Conservation (phyloP, 805 yeast species). For the Maudiozyma serrabonitensis region DNA sequence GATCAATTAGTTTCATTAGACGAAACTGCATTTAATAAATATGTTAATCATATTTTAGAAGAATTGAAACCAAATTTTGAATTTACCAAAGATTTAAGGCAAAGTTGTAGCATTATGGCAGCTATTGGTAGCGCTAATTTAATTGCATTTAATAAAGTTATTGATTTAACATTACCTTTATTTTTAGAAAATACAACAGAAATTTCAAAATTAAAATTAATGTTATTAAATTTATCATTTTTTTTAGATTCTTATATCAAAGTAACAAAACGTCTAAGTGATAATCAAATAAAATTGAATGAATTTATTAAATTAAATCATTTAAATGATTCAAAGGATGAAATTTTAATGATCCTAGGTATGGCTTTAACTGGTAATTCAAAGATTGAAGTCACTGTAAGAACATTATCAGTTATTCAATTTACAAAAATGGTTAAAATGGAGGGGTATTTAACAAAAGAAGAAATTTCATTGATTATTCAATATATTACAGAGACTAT, state of each 20-base stretch:
- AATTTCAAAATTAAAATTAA: slow-evolving; percentile 47
- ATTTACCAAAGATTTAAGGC: slow-evolving; percentile 47
- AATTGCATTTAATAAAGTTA: slow-evolving; percentile 38
- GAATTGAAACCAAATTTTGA: slow-evolving; percentile 48
- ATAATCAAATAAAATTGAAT: neutral
- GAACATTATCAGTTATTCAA: slow-evolving; percentile 57
- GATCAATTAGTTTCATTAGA: slow-evolving; percentile 26
- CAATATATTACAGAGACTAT: slow-evolving; percentile 58
- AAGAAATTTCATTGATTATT: slow-evolving; percentile 53
- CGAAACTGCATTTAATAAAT: slow-evolving; percentile 30
- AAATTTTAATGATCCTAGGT: slow-evolving; percentile 56
- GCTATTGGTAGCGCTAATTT: slow-evolving; percentile 42
- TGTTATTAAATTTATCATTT: slow-evolving; percentile 51
- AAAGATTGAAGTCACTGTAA: slow-evolving; percentile 55
- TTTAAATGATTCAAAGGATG: slow-evolving; percentile 44
- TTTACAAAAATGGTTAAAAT: slow-evolving; percentile 48
- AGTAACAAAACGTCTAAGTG: slow-evolving; percentile 33
- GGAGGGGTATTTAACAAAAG: slow-evolving; percentile 37
- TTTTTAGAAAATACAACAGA: slow-evolving; percentile 34
- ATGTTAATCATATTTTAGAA: slow-evolving; percentile 33
- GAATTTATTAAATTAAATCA: slow-evolving; percentile 1
- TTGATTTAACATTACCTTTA: slow-evolving; percentile 37
- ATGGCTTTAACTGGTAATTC: slow-evolving; percentile 61
- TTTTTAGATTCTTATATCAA: slow-evolving; percentile 41
- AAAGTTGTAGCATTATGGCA: slow-evolving; percentile 52